Percentiles rank a stretch among this genome's conserved stretches.
Evolutionary conservation across 129 eudicot species (phyloP).

Genomic region (Arctium minus): DNA sequence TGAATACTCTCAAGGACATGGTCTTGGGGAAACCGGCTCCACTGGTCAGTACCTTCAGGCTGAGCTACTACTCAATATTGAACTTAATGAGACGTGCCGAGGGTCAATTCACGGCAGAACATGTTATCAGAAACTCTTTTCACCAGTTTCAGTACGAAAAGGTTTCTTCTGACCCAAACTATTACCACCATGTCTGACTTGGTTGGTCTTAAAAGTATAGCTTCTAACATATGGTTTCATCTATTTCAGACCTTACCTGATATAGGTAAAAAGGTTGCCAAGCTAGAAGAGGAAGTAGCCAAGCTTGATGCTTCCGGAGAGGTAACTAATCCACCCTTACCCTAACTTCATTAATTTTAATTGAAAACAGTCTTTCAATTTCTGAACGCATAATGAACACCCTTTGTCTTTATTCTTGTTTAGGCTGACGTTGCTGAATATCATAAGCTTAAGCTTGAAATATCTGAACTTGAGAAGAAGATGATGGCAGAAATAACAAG

Average conservation of each 20-base stretch:
- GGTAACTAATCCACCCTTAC: slow-evolving; percentile 33
- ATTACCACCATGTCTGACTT: not conserved
- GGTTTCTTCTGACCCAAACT: slow-evolving; percentile 36
- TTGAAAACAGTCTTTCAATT: not conserved
- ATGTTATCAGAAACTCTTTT: slow-evolving; percentile 89
- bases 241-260: slow-evolving; percentile 83
- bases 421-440: slow-evolving; percentile 95
- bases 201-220: not conserved
- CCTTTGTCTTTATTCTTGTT: not conserved
- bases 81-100: slow-evolving; percentile 98
- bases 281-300: slow-evolving; percentile 87
- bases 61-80: slow-evolving; percentile 94
- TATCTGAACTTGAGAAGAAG: slow-evolving; percentile 80
- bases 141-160: slow-evolving; percentile 97
- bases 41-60: slow-evolving; percentile 89
- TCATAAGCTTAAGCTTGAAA: slow-evolving; percentile 79
- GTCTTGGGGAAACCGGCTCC: slow-evolving; percentile 97
- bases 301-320: slow-evolving; percentile 92
- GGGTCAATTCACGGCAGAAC: slow-evolving; percentile 98
- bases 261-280: slow-evolving; percentile 82
- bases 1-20: slow-evolving; percentile 92
- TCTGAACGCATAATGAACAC: not conserved
- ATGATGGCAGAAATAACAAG: slow-evolving; percentile 92
- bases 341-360: not conserved
- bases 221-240: slow-evolving; percentile 9